phyloP scores from a whole-genome alignment of 2,329 filamentous ascomycete species.

The Trichoderma oligosporum region DNA sequence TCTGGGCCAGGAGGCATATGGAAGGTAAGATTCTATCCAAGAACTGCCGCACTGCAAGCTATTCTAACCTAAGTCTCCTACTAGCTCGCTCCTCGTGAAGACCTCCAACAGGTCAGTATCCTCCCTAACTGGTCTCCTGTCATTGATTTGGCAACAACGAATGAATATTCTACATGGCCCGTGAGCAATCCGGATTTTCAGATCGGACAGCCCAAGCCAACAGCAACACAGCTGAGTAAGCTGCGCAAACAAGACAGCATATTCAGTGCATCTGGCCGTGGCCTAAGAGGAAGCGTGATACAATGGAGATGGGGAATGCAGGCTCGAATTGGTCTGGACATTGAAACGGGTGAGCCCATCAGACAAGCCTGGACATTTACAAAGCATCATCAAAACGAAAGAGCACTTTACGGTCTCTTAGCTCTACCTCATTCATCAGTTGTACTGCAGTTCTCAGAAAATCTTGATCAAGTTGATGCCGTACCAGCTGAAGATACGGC shows the following conservation, averaged over 20 bases:
- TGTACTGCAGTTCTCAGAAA: slow-evolving; percentile 46
- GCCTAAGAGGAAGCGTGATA: slow-evolving; percentile 58
- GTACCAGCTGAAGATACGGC: slow-evolving; percentile 38
- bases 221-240: slow-evolving; percentile 20
- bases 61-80: background rate
- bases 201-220: slow-evolving; percentile 16
- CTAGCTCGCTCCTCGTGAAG: slow-evolving; percentile 53
- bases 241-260: slow-evolving; percentile 48
- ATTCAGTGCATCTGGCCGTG: slow-evolving; percentile 64
- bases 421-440: slow-evolving; percentile 48
- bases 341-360: slow-evolving; percentile 48
- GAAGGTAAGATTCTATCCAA: slow-evolving; percentile 49
- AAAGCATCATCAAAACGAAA: slow-evolving; percentile 22
- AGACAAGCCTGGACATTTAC: slow-evolving; percentile 53
- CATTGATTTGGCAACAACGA: slow-evolving; percentile 52
- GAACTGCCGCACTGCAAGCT: background rate
- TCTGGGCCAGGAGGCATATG: slow-evolving; percentile 75
- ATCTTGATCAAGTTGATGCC: slow-evolving; percentile 46
- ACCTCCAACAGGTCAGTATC: slow-evolving; percentile 40
- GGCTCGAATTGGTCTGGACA: slow-evolving; percentile 59
- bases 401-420: slow-evolving; percentile 39
- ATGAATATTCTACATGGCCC: slow-evolving; percentile 32
- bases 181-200: background rate
- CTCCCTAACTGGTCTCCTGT: slow-evolving; percentile 63
- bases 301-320: slow-evolving; percentile 68